Conservation (phyloP, 202 grass and related monocot genomes). For the Elaeis oleifera region DNA sequence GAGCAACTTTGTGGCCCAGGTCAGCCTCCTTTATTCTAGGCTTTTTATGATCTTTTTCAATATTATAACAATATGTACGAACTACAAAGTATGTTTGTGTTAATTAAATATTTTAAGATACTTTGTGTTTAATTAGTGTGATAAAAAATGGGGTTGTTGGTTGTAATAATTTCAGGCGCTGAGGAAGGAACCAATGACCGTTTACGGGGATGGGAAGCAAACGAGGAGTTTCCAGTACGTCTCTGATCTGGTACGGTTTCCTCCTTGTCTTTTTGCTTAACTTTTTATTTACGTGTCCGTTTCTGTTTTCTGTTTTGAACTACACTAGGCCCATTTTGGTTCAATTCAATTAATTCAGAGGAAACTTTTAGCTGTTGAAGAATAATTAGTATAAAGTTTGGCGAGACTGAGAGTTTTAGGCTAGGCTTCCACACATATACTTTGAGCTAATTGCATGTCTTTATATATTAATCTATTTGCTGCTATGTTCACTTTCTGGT, state of each 20-base stretch:
- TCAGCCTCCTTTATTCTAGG: constrained; percentile 12
- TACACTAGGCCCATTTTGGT: too few species aligned
- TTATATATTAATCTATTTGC: too few species aligned
- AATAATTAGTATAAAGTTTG: too few species aligned
- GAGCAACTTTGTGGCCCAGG: constrained; percentile 97
- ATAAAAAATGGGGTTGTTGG: too few species aligned
- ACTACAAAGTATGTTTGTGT: background rate
- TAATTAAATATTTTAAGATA: background rate
- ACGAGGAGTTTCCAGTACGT: constrained; percentile 99
- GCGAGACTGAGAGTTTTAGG: too few species aligned
- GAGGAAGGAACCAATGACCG: constrained; percentile 85
- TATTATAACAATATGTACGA: background rate
- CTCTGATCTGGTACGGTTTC: constrained; percentile 77
- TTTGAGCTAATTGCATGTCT: too few species aligned
- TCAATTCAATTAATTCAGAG: too few species aligned
- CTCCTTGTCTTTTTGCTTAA: background rate
- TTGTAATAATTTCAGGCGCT: constrained; percentile 47
- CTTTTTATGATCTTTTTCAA: background rate
- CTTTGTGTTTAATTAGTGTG: too few species aligned
- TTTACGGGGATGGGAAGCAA: constrained; percentile 94
- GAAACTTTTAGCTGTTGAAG: too few species aligned
- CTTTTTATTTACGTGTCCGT: background rate
- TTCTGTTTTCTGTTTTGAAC: background rate
- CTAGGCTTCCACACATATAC: too few species aligned
- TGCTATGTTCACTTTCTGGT: too few species aligned